A percentile compares a stretch with the other conserved stretches of the same genome.
Conservation (phyloP, 1,139 yeast genomes). For the Yamadazyma trypodendri region DNA sequence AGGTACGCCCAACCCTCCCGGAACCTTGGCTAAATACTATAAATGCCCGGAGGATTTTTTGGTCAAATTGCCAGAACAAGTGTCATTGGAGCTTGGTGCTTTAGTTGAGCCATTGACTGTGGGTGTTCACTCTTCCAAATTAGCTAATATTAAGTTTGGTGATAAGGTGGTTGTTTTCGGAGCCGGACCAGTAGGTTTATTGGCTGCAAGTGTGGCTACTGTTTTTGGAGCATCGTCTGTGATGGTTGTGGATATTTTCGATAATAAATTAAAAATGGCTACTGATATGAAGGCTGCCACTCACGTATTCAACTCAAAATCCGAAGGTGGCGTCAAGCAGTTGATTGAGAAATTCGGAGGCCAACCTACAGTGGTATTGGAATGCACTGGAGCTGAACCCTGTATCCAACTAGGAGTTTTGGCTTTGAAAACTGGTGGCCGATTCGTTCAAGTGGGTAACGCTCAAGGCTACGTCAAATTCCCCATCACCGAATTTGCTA, state of each 20-base stretch:
- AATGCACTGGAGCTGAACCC: constrained; percentile 69
- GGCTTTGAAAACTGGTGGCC: constrained; percentile 59
- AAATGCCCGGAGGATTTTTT: constrained; percentile 82
- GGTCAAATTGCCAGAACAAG: constrained; percentile 73
- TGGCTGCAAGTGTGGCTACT: constrained; percentile 74
- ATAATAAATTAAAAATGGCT: constrained; percentile 60
- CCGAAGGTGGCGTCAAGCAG: constrained; percentile 31
- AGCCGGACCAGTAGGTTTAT: constrained; percentile 90
- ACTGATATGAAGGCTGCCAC: constrained; percentile 56
- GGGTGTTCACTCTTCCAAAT: constrained; percentile 78
- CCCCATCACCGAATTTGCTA: constrained; percentile 72
- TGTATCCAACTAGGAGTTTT: constrained; percentile 66
- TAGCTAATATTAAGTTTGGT: constrained; percentile 67
- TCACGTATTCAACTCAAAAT: constrained; percentile 57
- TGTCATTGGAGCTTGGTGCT: constrained; percentile 83
- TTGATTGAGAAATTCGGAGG: constrained; percentile 41
- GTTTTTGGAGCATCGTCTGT: constrained; percentile 80
- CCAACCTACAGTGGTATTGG: constrained; percentile 59
- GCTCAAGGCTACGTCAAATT: constrained; percentile 64
- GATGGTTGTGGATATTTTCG: constrained; percentile 63
- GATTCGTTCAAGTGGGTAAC: constrained; percentile 75
- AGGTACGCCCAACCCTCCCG: constrained; percentile 50
- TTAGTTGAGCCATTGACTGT: constrained; percentile 86
- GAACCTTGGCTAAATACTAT: constrained; percentile 73
- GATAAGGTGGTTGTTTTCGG: constrained; percentile 80